Conservation (phyloP, 129 eudicot species). For the Saussurea involucrata region DNA sequence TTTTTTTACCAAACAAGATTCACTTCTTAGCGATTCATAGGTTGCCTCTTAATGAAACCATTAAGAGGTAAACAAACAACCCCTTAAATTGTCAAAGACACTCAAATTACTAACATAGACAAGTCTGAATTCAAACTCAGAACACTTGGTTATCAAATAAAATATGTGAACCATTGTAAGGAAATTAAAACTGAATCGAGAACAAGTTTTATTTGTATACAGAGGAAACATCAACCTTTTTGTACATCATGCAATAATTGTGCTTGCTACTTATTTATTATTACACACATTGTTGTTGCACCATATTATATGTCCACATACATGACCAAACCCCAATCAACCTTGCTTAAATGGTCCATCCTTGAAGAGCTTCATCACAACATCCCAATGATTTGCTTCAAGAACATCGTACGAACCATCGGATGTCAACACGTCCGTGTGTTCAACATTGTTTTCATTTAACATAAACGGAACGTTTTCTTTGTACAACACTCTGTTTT, state of each 20-base stretch:
- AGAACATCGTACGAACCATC: constrained; percentile 1
- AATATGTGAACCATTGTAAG: background rate
- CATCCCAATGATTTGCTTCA: constrained; percentile 5
- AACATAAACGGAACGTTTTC: background rate
- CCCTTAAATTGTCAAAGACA: background rate
- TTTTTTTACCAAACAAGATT: too few species aligned
- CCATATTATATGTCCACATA: background rate
- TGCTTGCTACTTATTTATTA: constrained; percentile 12
- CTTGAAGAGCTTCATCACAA: constrained; percentile 13
- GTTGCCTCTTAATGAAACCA: too few species aligned
- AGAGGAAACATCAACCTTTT: constrained; percentile 8
- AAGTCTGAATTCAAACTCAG: background rate
- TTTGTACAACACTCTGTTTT: background rate
- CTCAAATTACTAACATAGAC: background rate
- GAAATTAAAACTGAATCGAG: background rate
- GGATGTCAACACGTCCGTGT: background rate
- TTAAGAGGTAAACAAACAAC: too few species aligned
- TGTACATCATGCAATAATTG: background rate
- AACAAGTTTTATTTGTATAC: constrained; percentile 21
- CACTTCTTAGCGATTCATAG: too few species aligned
- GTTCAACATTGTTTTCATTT: background rate
- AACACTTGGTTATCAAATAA: background rate
- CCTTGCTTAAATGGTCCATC: constrained; percentile 18
- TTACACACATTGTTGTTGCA: constrained; percentile 1
- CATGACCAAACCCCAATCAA: constrained; percentile 1